A percentile compares a stretch with the other conserved stretches of the same genome.
Conservation (phyloP, 2,329 filamentous ascomycete species). For the Diaporthe sp. region DNA sequence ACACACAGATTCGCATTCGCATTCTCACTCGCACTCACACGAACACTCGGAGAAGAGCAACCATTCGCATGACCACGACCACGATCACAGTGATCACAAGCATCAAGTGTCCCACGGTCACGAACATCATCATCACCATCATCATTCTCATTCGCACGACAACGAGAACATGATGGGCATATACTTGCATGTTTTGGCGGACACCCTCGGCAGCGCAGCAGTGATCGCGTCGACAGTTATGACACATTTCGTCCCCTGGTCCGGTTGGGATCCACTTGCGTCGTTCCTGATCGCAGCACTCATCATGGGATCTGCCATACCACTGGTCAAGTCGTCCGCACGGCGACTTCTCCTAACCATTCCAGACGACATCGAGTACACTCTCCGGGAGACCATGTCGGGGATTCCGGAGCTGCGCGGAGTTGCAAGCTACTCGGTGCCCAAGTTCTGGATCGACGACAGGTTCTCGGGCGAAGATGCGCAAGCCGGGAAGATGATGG, state of each 20-base stretch:
- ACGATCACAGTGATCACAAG: conserved; percentile 56
- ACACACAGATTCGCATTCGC: conserved; percentile 43
- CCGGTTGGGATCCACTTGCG: conserved; percentile 93
- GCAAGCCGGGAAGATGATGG: conserved; percentile 72
- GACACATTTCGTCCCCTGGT: conserved; percentile 90
- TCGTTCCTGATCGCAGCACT: conserved; percentile 94
- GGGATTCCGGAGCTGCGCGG: conserved; percentile 87
- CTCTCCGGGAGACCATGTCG: conserved; percentile 85
- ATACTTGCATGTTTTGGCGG: conserved; percentile 93
- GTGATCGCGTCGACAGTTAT: conserved; percentile 93
- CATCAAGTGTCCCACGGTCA: conserved; percentile 58
- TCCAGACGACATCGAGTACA: conserved; percentile 88
- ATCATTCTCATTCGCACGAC: conserved; percentile 72
- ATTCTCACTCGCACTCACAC: conserved; percentile 49
- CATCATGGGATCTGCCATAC: conserved; percentile 92
- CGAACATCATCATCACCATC: conserved; percentile 50
- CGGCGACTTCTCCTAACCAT: conserved; percentile 87
- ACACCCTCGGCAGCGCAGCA: conserved; percentile 93
- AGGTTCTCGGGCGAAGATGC: conserved; percentile 58
- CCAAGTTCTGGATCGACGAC: conserved; percentile 94
- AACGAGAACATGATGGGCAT: conserved; percentile 99
- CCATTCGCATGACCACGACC: conserved; percentile 49
- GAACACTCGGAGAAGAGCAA: conserved; percentile 37
- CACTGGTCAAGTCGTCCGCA: conserved; percentile 87
- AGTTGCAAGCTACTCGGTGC: conserved; percentile 87